A percentile compares a stretch with the other conserved stretches of the same genome.
These are phyloP conservation scores for Trichoderma sp. DNA, from an alignment of 2,329 filamentous ascomycete species.

Conservation along the genomic window DNA sequence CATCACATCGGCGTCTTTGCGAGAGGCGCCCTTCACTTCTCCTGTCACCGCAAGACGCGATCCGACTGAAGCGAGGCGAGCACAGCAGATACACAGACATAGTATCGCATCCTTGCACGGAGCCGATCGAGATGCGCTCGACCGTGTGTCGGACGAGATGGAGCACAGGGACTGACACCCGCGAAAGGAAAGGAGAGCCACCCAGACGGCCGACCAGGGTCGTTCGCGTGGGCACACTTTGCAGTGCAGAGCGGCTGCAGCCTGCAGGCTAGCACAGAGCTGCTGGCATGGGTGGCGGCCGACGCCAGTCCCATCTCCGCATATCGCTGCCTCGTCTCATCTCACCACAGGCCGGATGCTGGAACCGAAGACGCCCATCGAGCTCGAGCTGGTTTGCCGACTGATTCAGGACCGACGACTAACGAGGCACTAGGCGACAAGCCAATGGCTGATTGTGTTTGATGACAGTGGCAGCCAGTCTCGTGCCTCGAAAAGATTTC, in stretches of 20 bases:
- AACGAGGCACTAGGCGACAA: not conserved
- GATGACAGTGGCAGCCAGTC: not conserved
- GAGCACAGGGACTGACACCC: conserved; percentile 1
- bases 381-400: not conserved
- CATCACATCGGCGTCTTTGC: not conserved
- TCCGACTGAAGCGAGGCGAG: not conserved
- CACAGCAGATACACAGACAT: not conserved
- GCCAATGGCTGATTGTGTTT: not conserved
- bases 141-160: conserved; percentile 13
- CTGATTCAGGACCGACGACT: conserved; percentile 12
- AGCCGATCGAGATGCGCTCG: conserved; percentile 22
- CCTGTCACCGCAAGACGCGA: not conserved
- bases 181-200: conserved; percentile 13
- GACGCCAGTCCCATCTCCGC: conserved; percentile 17
- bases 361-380: conserved; percentile 13
- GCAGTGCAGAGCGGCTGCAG: conserved; percentile 15
- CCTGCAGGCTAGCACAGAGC: not conserved
- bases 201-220: conserved; percentile 8
- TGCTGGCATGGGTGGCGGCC: not conserved
- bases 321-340: conserved; percentile 18
- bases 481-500: conserved; percentile 2
- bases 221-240: not conserved
- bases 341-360: conserved; percentile 12
- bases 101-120: conserved; percentile 10
- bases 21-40: not conserved